Conservation (phyloP, 2,329 filamentous ascomycete species). For the Pseudocercospora musae region DNA sequence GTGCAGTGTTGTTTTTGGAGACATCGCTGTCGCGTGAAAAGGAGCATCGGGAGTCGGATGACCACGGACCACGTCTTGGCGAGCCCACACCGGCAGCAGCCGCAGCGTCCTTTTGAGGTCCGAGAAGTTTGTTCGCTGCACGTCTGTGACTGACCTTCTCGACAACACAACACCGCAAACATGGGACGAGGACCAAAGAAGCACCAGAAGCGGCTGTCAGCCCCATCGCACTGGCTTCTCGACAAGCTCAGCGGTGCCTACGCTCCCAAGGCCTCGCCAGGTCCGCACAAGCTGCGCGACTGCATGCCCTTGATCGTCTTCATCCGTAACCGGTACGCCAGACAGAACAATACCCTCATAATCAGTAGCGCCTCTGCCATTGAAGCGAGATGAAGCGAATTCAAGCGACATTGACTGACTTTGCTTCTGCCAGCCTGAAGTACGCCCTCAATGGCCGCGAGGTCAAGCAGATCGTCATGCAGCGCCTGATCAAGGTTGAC, state of each 20-base stretch:
- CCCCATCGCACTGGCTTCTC: slow-evolving; percentile 98
- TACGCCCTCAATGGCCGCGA: slow-evolving; percentile 99
- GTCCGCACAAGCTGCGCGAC: slow-evolving; percentile 99
- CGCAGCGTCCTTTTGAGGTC: background rate
- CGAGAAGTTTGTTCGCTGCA: background rate
- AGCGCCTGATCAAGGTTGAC: slow-evolving; percentile 99
- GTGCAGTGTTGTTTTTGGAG: background rate
- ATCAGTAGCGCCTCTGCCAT: background rate
- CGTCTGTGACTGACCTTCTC: slow-evolving; percentile 6
- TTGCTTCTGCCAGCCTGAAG: slow-evolving; percentile 75
- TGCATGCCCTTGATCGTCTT: slow-evolving; percentile 99
- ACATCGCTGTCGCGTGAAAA: background rate
- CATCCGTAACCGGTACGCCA: slow-evolving; percentile 67
- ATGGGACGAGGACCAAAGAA: slow-evolving; percentile 61
- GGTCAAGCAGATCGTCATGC: slow-evolving; percentile 97
- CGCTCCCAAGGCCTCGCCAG: slow-evolving; percentile 66
- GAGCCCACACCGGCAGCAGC: background rate
- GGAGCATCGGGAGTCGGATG: background rate
- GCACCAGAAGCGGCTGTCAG: slow-evolving; percentile 99
- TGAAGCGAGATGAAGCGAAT: background rate
- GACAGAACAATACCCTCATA: background rate
- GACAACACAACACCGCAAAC: slow-evolving; percentile 44
- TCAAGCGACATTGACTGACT: slow-evolving; percentile 10
- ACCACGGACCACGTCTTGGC: background rate
- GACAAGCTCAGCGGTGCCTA: slow-evolving; percentile 93